Conservation (phyloP, 495 filamentous ascomycete species). For the Hapsidospora chrysogenum region DNA sequence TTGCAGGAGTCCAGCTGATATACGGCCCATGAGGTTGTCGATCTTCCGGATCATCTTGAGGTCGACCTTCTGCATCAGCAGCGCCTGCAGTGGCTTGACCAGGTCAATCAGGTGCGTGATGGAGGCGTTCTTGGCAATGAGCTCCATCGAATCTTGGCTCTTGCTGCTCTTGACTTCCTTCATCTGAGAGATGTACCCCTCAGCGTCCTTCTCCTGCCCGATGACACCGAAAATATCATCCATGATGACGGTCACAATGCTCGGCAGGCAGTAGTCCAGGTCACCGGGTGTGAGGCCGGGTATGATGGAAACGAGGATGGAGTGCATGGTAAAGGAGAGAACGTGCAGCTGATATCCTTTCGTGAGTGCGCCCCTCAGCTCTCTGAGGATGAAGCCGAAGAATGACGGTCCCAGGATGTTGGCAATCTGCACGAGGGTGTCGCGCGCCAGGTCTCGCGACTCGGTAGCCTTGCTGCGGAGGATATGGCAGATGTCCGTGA, state of each 20-base stretch:
- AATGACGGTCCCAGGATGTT: slow-evolving; percentile 62
- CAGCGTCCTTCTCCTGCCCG: slow-evolving; percentile 95
- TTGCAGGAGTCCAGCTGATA: slow-evolving; percentile 62
- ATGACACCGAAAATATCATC: slow-evolving; percentile 93
- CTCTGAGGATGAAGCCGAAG: slow-evolving; percentile 85
- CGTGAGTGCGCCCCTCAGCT: slow-evolving; percentile 64
- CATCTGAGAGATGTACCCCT: slow-evolving; percentile 88
- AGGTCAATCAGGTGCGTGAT: slow-evolving; percentile 57
- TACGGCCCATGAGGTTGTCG: slow-evolving; percentile 74
- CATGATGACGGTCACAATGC: slow-evolving; percentile 75
- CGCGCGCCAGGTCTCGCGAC: slow-evolving; percentile 74
- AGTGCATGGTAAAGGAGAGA: slow-evolving; percentile 86
- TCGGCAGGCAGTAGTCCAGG: slow-evolving; percentile 69
- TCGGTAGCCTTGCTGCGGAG: slow-evolving; percentile 79
- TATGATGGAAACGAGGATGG: slow-evolving; percentile 60
- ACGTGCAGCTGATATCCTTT: slow-evolving; percentile 90
- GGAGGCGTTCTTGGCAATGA: slow-evolving; percentile 67
- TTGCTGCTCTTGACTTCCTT: slow-evolving; percentile 96
- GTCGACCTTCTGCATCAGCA: slow-evolving; percentile 70
- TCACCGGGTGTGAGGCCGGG: slow-evolving; percentile 66
- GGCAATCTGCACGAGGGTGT: slow-evolving; percentile 70
- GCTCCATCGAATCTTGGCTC: slow-evolving; percentile 93
- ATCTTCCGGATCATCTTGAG: slow-evolving; percentile 67
- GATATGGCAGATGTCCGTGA: slow-evolving; percentile 86
- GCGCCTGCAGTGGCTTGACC: slow-evolving; percentile 53